Percentiles rank a stretch among this genome's conserved stretches.
phyloP scores from a whole-genome alignment of 805 yeast genomes.

The Metahyphopichia silvanorum region DNA sequence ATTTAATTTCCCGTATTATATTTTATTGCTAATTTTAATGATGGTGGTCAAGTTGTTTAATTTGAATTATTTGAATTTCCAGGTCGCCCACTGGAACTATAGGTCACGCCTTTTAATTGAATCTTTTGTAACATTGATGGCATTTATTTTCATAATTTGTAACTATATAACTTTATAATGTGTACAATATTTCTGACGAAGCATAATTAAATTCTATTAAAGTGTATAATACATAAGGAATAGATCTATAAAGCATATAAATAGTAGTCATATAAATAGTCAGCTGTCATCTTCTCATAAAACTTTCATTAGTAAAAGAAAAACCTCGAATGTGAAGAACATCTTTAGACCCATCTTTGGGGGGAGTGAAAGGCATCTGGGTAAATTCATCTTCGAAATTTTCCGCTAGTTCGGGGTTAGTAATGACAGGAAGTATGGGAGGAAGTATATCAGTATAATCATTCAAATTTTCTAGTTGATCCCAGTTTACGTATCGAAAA shows the following conservation, averaged over 20 bases:
- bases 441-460: slow-evolving; percentile 21
- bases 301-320: slow-evolving; percentile 38
- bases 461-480: slow-evolving; percentile 23
- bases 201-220: too few species aligned
- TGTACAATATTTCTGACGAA: too few species aligned
- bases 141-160: too few species aligned
- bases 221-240: too few species aligned
- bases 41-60: slow-evolving; percentile 15
- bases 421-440: slow-evolving; percentile 41
- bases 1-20: slow-evolving; percentile 1
- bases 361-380: slow-evolving; percentile 36
- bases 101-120: too few species aligned
- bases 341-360: slow-evolving; percentile 16
- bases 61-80: slow-evolving; percentile 14
- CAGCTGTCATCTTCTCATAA: too few species aligned
- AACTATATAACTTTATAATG: too few species aligned
- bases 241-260: too few species aligned
- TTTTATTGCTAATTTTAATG: slow-evolving; percentile 6
- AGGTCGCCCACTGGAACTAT: background rate
- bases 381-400: slow-evolving; percentile 44
- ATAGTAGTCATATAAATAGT: too few species aligned
- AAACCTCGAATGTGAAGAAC: slow-evolving; percentile 40
- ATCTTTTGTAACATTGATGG: too few species aligned
- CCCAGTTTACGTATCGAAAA: slow-evolving; percentile 38
- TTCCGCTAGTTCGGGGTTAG: slow-evolving; percentile 44